These are phyloP conservation scores for Saturnispora besseyi DNA, from an alignment of 805 yeast genomes.

Conservation along the genomic window DNA sequence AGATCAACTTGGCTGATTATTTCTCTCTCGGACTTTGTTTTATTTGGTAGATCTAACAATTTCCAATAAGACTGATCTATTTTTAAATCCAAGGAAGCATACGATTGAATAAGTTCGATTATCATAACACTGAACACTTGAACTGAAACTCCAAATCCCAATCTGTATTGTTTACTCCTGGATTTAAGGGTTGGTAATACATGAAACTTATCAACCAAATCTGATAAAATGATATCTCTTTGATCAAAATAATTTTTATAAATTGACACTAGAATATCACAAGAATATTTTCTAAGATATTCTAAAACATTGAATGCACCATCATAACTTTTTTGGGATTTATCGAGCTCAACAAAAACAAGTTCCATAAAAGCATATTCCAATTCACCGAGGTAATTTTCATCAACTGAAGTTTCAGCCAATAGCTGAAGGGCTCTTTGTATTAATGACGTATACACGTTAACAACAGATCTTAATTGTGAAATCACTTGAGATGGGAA, in stretches of 20 bases:
- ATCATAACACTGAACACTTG: slow-evolving; percentile 42
- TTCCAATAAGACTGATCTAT: slow-evolving; percentile 22
- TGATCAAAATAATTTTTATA: slow-evolving; percentile 41
- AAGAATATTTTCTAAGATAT: slow-evolving; percentile 22
- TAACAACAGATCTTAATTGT: not conserved
- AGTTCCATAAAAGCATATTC: slow-evolving; percentile 42
- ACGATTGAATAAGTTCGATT: slow-evolving; percentile 32
- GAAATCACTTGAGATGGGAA: not conserved
- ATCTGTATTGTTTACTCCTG: slow-evolving; percentile 33
- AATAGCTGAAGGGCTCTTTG: not conserved
- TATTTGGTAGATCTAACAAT: slow-evolving; percentile 5
- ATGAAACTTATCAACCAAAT: slow-evolving; percentile 44
- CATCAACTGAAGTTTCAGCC: not conserved
- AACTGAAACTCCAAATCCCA: slow-evolving; percentile 38
- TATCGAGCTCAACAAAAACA: slow-evolving; percentile 31
- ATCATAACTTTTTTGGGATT: not conserved
- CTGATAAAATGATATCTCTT: slow-evolving; percentile 50
- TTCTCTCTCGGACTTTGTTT: slow-evolving; percentile 11
- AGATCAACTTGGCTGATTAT: slow-evolving; percentile 2
- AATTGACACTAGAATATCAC: slow-evolving; percentile 29
- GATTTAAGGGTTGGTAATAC: slow-evolving; percentile 39
- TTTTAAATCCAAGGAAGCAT: slow-evolving; percentile 11
- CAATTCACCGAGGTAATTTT: slow-evolving; percentile 23
- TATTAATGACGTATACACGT: not conserved
- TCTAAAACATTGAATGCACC: slow-evolving; percentile 12